Evolutionary conservation across 208 protist species (phyloP).

Genomic region (Wallacemonas sp.): DNA sequence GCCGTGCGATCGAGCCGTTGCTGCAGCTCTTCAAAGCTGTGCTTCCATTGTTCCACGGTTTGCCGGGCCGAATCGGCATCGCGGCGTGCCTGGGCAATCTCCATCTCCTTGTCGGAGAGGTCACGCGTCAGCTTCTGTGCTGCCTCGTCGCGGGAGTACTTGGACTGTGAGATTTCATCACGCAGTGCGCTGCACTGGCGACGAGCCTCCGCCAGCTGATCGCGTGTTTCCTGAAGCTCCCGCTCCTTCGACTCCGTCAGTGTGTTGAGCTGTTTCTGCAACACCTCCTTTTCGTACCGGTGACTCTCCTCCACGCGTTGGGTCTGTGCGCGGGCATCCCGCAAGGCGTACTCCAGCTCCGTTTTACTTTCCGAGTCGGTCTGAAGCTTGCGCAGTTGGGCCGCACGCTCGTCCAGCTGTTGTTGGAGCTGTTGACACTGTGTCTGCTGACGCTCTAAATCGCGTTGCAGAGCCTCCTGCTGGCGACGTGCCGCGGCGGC

Average conservation of each 20-base stretch:
- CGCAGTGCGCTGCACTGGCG: constrained; percentile 38
- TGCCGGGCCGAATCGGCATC: constrained; percentile 45
- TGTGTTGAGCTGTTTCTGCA: constrained; percentile 30
- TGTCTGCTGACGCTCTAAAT: constrained; percentile 20
- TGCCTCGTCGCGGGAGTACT: constrained; percentile 39
- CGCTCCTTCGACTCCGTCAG: constrained; percentile 43
- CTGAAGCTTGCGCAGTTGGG: constrained; percentile 35
- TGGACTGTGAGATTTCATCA: constrained; percentile 35
- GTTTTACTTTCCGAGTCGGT: constrained; percentile 31
- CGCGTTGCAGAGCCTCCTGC: constrained; percentile 30
- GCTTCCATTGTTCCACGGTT: constrained; percentile 50
- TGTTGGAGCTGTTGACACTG: constrained; percentile 32
- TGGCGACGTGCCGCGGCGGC: constrained; percentile 23
- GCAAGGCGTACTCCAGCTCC: constrained; percentile 33
- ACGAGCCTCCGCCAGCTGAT: constrained; percentile 43
- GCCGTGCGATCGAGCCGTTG: constrained; percentile 29
- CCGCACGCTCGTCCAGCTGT: constrained; percentile 33
- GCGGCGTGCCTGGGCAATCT: constrained; percentile 40
- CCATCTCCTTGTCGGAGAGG: constrained; percentile 49
- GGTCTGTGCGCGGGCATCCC: constrained; percentile 34
- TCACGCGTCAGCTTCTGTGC: constrained; percentile 34
- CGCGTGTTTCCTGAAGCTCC: constrained; percentile 46
- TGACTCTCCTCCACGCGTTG: constrained; percentile 42
- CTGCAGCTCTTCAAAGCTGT: constrained; percentile 49
- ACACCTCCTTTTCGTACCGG: constrained; percentile 48